Conservation (phyloP, 495 filamentous ascomycete genomes). For the Podospora fimiseda region DNA sequence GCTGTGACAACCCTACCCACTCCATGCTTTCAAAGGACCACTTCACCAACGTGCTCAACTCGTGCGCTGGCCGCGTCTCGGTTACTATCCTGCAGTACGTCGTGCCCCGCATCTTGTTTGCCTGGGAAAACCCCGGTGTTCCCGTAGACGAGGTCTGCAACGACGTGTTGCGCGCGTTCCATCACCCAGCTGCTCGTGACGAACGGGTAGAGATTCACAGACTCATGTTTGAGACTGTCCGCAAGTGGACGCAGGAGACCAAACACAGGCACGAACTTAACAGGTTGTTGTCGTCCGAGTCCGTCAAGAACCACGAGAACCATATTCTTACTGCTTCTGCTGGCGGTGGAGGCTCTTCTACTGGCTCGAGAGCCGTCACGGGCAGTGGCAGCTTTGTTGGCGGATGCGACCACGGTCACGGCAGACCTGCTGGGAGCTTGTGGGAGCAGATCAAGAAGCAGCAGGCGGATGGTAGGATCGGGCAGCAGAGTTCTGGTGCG, state of each 20-base stretch:
- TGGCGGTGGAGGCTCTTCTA: background rate
- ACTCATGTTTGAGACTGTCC: slow-evolving; percentile 78
- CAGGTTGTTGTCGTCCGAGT: slow-evolving; percentile 63
- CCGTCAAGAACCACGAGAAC: slow-evolving; percentile 75
- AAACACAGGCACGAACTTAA: slow-evolving; percentile 61
- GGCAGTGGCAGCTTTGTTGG: slow-evolving; percentile 34
- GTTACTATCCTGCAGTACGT: slow-evolving; percentile 73
- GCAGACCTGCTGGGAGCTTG: slow-evolving; percentile 42
- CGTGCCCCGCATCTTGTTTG: slow-evolving; percentile 78
- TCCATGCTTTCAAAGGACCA: slow-evolving; percentile 94
- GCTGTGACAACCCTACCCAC: slow-evolving; percentile 87
- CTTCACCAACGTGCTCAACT: slow-evolving; percentile 87
- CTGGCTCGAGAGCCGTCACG: slow-evolving; percentile 20
- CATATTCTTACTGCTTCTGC: slow-evolving; percentile 38
- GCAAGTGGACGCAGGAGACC: slow-evolving; percentile 64
- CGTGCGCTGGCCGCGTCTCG: slow-evolving; percentile 78
- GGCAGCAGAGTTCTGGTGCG: background rate
- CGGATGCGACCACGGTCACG: slow-evolving; percentile 27
- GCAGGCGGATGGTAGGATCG: slow-evolving; percentile 13
- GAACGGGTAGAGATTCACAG: slow-evolving; percentile 68
- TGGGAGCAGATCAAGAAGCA: slow-evolving; percentile 42
- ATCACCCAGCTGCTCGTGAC: slow-evolving; percentile 77
- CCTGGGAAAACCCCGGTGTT: slow-evolving; percentile 80
- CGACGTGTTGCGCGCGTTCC: slow-evolving; percentile 74
- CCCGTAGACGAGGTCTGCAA: slow-evolving; percentile 70